These are phyloP conservation scores for Calonectria fujianensis DNA, from an alignment of 2,329 filamentous ascomycete genomes.

Conservation along the genomic window DNA sequence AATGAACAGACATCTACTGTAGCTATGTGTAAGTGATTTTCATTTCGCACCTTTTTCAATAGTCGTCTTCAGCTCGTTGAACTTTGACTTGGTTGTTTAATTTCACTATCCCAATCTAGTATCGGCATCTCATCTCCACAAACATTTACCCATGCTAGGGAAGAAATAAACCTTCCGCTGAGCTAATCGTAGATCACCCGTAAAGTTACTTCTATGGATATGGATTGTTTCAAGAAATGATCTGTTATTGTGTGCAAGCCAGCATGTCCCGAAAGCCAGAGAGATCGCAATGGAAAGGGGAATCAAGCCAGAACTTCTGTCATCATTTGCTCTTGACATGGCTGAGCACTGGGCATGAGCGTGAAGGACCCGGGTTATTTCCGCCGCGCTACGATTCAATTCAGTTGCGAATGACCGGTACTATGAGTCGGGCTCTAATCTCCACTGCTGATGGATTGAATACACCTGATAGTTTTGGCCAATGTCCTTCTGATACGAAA, in stretches of 20 bases:
- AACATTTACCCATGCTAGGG: neutral
- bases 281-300: neutral
- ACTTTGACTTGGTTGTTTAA: neutral
- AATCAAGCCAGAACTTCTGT: neutral
- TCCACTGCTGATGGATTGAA: neutral
- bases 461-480: neutral
- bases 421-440: neutral
- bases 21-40: neutral
- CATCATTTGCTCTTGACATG: neutral
- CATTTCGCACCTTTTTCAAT: neutral
- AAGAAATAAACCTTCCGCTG: neutral
- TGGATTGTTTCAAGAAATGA: neutral
- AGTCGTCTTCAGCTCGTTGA: neutral
- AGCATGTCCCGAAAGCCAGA: neutral
- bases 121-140: neutral
- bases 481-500: neutral
- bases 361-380: neutral
- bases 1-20: neutral
- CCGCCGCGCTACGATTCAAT: neutral
- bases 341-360: neutral
- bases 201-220: neutral
- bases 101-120: neutral
- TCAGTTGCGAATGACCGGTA: neutral
- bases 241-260: neutral
- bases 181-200: conserved; percentile 17